phyloP scores from a whole-genome alignment of 2,329 filamentous ascomycete genomes.

The Paraconiothyrium brasiliense region DNA sequence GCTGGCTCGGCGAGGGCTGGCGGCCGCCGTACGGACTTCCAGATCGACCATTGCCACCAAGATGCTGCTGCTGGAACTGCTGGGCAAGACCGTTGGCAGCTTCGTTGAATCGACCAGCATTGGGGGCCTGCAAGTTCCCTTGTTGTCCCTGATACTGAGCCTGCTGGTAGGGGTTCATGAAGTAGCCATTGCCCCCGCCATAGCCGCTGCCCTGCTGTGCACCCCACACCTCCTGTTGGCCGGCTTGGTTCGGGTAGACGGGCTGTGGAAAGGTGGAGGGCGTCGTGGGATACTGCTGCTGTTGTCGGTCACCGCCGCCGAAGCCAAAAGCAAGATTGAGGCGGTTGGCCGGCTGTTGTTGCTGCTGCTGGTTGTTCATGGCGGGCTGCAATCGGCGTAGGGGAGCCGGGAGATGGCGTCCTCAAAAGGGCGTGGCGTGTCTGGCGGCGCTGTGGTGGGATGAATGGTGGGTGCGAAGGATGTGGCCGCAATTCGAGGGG shows the following conservation, averaged over 20 bases:
- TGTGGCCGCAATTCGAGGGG: slow-evolving; percentile 26
- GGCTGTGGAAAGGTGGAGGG: slow-evolving; percentile 97
- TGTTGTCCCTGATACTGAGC: slow-evolving; percentile 61
- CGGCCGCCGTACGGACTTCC: slow-evolving; percentile 73
- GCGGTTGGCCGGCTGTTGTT: slow-evolving; percentile 55
- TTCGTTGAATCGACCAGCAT: slow-evolving; percentile 72
- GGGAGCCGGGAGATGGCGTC: slow-evolving; percentile 17
- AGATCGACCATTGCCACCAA: slow-evolving; percentile 74
- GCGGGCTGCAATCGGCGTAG: slow-evolving; percentile 22
- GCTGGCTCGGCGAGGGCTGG: slow-evolving; percentile 71
- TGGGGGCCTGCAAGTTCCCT: slow-evolving; percentile 58
- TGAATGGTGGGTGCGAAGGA: slow-evolving; percentile 17
- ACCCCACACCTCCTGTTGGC: slow-evolving; percentile 69
- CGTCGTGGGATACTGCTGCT: slow-evolving; percentile 68
- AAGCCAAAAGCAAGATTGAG: slow-evolving; percentile 64
- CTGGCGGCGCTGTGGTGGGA: slow-evolving; percentile 17
- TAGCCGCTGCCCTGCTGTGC: slow-evolving; percentile 58
- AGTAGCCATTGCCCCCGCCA: slow-evolving; percentile 55
- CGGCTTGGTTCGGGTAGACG: slow-evolving; percentile 70
- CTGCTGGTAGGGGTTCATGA: slow-evolving; percentile 60
- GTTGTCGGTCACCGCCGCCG: slow-evolving; percentile 48
- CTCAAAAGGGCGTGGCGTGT: slow-evolving; percentile 18
- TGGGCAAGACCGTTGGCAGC: slow-evolving; percentile 91
- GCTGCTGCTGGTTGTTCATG: slow-evolving; percentile 51
- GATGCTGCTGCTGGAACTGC: slow-evolving; percentile 96